A percentile compares a stretch with the other conserved stretches of the same genome.
phyloP scores from a whole-genome alignment of 768 basidiomycete species.

The Phallus indusiatus region DNA sequence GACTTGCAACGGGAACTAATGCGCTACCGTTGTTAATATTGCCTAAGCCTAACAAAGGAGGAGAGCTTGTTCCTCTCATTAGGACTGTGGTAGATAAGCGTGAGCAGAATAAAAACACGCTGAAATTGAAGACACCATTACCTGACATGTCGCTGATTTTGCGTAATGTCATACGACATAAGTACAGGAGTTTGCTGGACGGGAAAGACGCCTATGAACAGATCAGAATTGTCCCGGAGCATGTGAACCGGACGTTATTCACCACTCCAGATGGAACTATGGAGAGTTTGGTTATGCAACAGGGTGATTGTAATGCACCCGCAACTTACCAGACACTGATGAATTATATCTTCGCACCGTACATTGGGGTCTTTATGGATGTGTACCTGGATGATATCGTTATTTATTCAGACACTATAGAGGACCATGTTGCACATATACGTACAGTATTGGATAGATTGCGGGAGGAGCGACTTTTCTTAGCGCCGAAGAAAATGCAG shows the following conservation, averaged over 20 bases:
- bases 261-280: conserved; percentile 34
- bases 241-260: conserved; percentile 18
- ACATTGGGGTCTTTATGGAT: conserved; percentile 15
- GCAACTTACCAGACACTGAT: conserved; percentile 34
- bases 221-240: neutral
- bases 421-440: conserved; percentile 23
- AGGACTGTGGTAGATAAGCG: conserved; percentile 19
- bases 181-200: conserved; percentile 19
- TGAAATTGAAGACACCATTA: conserved; percentile 18
- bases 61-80: too few relatives aligned
- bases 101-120: conserved; percentile 24
- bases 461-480: conserved; percentile 24
- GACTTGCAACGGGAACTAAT: conserved; percentile 18
- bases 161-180: conserved; percentile 13
- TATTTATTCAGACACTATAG: conserved; percentile 21
- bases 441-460: conserved; percentile 26
- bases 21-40: conserved; percentile 26
- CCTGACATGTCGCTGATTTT: conserved; percentile 22
- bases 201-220: neutral
- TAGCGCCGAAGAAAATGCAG: conserved; percentile 18
- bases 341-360: conserved; percentile 13
- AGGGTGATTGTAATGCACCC: conserved; percentile 20
- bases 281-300: conserved; percentile 30
- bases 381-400: conserved; percentile 24
- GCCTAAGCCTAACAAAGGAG: conserved; percentile 16